Conservation (phyloP, 768 basidiomycete species). For the Rhizopogon vinicolor region DNA sequence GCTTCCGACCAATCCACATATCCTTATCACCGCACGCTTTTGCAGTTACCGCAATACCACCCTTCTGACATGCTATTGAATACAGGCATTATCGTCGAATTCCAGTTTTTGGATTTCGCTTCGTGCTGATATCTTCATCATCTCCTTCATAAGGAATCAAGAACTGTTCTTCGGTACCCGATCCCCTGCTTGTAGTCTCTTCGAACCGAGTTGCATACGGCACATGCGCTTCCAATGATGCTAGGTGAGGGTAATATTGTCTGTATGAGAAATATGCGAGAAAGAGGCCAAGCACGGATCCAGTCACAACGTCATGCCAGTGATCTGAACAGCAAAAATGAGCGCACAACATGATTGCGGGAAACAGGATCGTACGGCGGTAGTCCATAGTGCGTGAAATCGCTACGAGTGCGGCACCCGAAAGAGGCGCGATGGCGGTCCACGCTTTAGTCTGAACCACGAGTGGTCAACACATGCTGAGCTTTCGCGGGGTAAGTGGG, state of each 20-base stretch:
- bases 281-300: conserved; percentile 67
- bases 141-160: not conserved
- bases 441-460: conserved; percentile 64
- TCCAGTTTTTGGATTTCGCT: not conserved
- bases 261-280: conserved; percentile 75
- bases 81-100: not conserved
- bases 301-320: conserved; percentile 86
- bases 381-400: conserved; percentile 92
- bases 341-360: not conserved
- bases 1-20: conserved; percentile 4
- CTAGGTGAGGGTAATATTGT: conserved; percentile 73
- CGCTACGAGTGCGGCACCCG: conserved; percentile 68
- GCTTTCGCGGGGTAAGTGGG: not conserved
- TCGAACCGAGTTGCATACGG: conserved; percentile 69
- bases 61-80: no score
- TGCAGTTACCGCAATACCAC: no score
- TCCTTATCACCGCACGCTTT: conserved; percentile 8
- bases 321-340: conserved; percentile 53
- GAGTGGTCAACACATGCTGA: not conserved
- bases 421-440: conserved; percentile 71
- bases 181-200: conserved; percentile 8
- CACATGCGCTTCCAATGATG: conserved; percentile 50
- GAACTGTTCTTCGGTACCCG: not conserved
- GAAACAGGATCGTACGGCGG: conserved; percentile 50
- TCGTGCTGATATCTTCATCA: not conserved